Percentiles rank a stretch among this genome's conserved stretches.
These are phyloP conservation scores for Pezicula radicicola DNA, from an alignment of 2,329 filamentous ascomycete genomes.

Conservation along the genomic window DNA sequence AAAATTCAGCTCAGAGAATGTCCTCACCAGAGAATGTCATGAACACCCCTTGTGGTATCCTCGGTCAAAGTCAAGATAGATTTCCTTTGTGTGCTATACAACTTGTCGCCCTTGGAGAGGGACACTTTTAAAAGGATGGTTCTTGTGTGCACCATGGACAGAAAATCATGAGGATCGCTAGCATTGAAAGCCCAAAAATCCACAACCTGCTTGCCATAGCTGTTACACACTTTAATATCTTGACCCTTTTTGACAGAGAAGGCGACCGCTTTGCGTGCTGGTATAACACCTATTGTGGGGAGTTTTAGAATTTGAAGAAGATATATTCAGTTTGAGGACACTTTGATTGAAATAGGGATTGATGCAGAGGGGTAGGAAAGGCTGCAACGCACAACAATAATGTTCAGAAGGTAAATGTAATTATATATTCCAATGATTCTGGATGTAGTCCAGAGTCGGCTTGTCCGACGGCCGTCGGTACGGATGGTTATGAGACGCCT, in stretches of 20 bases:
- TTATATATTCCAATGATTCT: no score
- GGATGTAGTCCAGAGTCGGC: no score
- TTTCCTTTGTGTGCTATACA: constrained; percentile 33
- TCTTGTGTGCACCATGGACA: constrained; percentile 37
- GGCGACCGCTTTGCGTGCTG: constrained; percentile 39
- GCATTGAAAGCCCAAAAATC: constrained; percentile 46
- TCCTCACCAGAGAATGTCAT: constrained; percentile 33
- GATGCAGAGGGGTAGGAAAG: no score
- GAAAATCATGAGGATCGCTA: constrained; percentile 27
- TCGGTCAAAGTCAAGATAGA: constrained; percentile 33
- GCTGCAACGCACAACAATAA: no score
- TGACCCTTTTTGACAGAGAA: constrained; percentile 33
- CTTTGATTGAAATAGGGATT: no score
- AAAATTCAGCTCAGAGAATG: no score
- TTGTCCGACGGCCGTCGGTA: no score
- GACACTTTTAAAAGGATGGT: constrained; percentile 28
- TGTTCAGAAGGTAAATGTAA: no score
- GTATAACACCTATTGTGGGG: constrained; percentile 27
- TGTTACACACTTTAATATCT: constrained; percentile 43
- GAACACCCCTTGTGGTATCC: constrained; percentile 34
- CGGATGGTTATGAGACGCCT: no score
- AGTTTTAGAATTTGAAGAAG: no score
- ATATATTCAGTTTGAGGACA: no score
- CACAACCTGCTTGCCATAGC: constrained; percentile 44
- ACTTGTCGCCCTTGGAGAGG: constrained; percentile 27